Percentiles rank a stretch among this genome's conserved stretches.
phyloP scores from a whole-genome alignment of 225 moss, liverwort and hornwort species.

The Sphagnum tenellum region DNA sequence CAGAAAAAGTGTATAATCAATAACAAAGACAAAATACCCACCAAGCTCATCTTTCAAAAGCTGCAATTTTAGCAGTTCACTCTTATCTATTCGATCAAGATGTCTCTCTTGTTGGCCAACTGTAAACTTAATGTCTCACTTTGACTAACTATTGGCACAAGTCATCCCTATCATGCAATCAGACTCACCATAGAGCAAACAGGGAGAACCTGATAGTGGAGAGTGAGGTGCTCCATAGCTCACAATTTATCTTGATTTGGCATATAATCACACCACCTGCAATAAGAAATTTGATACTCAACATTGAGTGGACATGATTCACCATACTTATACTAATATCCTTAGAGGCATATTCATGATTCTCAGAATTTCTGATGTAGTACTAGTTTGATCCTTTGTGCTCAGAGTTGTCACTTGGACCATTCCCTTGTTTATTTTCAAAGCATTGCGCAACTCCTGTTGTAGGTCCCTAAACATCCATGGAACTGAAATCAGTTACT shows the following conservation, averaged over 20 bases:
- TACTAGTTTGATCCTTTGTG: too few species aligned
- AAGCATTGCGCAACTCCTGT: too few species aligned
- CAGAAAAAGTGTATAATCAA: too few species aligned
- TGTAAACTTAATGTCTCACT: too few species aligned
- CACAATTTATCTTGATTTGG: conserved; percentile 53
- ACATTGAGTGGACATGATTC: too few species aligned
- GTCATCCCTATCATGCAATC: too few species aligned
- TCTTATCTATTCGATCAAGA: conserved; percentile 50
- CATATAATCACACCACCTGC: conserved; percentile 54
- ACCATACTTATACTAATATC: too few species aligned
- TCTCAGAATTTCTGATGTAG: not conserved
- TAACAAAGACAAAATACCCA: conserved; percentile 1
- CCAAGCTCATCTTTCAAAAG: conserved; percentile 61
- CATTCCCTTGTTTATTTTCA: too few species aligned
- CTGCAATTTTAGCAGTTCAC: conserved; percentile 53
- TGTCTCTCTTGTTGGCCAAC: conserved; percentile 29
- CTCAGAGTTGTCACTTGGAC: too few species aligned
- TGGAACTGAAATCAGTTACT: not conserved
- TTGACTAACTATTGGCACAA: too few species aligned
- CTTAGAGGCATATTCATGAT: not conserved
- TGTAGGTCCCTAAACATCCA: not conserved
- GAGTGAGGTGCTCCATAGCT: conserved; percentile 58
- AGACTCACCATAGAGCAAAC: too few species aligned
- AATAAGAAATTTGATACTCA: too few species aligned
- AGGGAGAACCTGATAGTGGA: conserved; percentile 47